Evolutionary conservation across 2,329 filamentous ascomycete species (phyloP).

Genomic region (Fusarium sp.): DNA sequence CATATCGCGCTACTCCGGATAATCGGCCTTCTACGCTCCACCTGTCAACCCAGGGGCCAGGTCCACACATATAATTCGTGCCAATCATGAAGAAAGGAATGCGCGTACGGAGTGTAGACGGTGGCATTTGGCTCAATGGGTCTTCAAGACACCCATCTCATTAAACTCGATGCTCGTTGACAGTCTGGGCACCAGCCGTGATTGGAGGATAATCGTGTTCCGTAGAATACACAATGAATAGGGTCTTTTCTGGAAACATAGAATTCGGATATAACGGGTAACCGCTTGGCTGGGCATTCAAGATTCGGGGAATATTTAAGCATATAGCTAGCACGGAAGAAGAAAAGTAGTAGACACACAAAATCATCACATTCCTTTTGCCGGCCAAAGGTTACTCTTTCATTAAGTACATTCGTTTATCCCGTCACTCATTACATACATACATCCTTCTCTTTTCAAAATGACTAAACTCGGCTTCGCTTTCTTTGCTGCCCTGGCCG

Average conservation of each 20-base stretch:
- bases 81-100: neutral
- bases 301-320: constrained; percentile 12
- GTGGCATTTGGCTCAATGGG: neutral
- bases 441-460: neutral
- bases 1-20: neutral
- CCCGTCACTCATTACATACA: neutral
- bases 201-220: constrained; percentile 24
- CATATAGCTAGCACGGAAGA: neutral
- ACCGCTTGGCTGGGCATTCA: neutral
- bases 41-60: neutral
- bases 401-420: neutral
- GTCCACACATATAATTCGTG: neutral
- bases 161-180: constrained; percentile 1
- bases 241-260: neutral
- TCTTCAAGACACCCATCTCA: neutral
- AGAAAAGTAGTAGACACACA: neutral
- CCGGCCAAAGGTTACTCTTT: constrained; percentile 20
- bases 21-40: neutral
- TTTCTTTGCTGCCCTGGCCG: constrained; percentile 30
- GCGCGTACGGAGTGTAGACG: neutral
- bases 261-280: constrained; percentile 2
- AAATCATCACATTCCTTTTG: constrained; percentile 23
- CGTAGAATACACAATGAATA: neutral
- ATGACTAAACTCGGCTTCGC: constrained; percentile 24
- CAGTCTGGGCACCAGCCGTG: accelerated